Percentiles rank a stretch among this genome's conserved stretches.
These are phyloP conservation scores for Dothideomycetes sp. DNA, from an alignment of 2,329 filamentous ascomycete species.

Conservation along the genomic window DNA sequence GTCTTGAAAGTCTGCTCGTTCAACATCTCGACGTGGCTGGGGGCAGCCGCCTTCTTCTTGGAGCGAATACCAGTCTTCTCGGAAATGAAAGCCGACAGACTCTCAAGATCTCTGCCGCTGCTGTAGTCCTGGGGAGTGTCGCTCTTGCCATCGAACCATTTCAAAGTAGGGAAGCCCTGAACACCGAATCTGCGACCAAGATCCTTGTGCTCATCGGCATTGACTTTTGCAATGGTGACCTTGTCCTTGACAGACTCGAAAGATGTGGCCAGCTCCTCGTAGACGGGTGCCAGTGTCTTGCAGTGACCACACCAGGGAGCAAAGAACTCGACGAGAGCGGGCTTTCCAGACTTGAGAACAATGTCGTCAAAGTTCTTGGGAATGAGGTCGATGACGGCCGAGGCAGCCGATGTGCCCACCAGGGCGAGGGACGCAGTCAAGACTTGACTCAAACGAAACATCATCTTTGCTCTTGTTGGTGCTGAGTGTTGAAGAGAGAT, in stretches of 20 bases:
- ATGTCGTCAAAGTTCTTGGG: constrained; percentile 87
- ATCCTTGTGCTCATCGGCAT: constrained; percentile 79
- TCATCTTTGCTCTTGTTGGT: constrained; percentile 13
- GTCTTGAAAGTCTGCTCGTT: constrained; percentile 70
- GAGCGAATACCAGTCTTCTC: constrained; percentile 81
- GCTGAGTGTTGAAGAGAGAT: no score
- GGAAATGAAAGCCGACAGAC: constrained; percentile 66
- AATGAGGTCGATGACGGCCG: constrained; percentile 80
- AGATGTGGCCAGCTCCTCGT: constrained; percentile 73
- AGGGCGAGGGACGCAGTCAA: constrained; percentile 39
- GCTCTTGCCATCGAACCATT: constrained; percentile 95
- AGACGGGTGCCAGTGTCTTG: constrained; percentile 91
- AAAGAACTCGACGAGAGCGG: constrained; percentile 95
- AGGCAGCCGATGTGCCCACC: constrained; percentile 54
- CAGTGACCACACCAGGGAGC: constrained; percentile 99
- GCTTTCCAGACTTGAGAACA: constrained; percentile 85
- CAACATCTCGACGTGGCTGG: constrained; percentile 70
- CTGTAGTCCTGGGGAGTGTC: constrained; percentile 77
- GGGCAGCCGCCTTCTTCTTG: constrained; percentile 62
- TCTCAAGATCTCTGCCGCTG: constrained; percentile 79
- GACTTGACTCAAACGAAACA: constrained; percentile 19
- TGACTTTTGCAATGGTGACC: constrained; percentile 88
- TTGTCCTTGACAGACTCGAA: constrained; percentile 67
- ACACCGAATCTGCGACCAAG: constrained; percentile 81
- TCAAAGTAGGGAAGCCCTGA: constrained; percentile 92